These are phyloP conservation scores for Solanum peruvianum DNA, from an alignment of 257 asterid species.

Conservation along the genomic window DNA sequence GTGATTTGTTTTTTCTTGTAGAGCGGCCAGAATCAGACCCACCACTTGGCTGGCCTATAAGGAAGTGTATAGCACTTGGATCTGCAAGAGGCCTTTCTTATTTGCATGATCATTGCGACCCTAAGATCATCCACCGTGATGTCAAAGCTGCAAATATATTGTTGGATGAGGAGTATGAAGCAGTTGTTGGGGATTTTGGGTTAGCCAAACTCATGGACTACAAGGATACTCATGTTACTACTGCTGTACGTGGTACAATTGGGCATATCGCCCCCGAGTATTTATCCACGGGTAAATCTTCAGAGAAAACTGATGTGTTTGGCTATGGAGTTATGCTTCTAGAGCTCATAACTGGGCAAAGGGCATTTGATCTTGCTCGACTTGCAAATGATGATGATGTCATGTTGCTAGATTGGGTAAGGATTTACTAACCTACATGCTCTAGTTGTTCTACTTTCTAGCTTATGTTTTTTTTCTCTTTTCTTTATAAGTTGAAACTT, in stretches of 20 bases:
- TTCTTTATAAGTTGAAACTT: neutral
- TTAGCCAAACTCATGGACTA: conserved; percentile 93
- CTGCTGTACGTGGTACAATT: conserved; percentile 83
- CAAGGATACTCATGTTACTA: conserved; percentile 88
- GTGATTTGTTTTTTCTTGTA: conserved; percentile 8
- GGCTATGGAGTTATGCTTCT: conserved; percentile 96
- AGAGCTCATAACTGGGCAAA: conserved; percentile 88
- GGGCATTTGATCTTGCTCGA: conserved; percentile 89
- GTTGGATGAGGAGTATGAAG: conserved; percentile 87
- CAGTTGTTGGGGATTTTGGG: conserved; percentile 94
- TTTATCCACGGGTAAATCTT: conserved; percentile 69
- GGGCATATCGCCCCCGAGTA: conserved; percentile 91
- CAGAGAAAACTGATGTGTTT: conserved; percentile 89
- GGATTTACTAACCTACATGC: conserved; percentile 4
- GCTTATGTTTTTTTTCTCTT: neutral
- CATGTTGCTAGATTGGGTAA: conserved; percentile 95
- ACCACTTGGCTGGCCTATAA: conserved; percentile 75
- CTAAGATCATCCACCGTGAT: conserved; percentile 85
- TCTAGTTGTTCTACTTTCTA: neutral
- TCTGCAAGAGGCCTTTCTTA: conserved; percentile 88
- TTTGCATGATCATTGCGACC: conserved; percentile 91
- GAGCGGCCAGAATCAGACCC: conserved; percentile 55
- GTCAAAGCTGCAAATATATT: conserved; percentile 82
- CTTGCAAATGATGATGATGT: conserved; percentile 87
- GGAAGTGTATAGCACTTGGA: conserved; percentile 73